phyloP scores from a whole-genome alignment of 805 yeast genomes.

The Lipomyces orientalis region DNA sequence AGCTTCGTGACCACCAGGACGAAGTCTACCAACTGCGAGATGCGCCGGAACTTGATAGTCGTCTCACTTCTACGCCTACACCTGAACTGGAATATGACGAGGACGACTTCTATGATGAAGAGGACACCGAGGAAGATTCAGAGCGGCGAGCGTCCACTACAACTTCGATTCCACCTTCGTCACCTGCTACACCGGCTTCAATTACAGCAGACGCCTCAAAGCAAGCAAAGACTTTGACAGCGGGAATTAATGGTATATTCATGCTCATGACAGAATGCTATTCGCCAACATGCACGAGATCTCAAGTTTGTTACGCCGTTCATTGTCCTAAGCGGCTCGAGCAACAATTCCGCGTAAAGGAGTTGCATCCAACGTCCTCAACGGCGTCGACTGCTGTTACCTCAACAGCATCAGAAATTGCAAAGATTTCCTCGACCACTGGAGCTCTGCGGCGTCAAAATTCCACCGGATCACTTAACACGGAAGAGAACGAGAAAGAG shows the following conservation, averaged over 20 bases:
- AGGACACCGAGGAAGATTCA: slow-evolving; percentile 18
- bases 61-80: slow-evolving; percentile 30
- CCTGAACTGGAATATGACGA: slow-evolving; percentile 31
- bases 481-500: slow-evolving; percentile 70
- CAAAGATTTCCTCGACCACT: slow-evolving; percentile 59
- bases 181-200: slow-evolving; percentile 9
- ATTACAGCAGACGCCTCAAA: slow-evolving; percentile 13
- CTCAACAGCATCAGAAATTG: slow-evolving; percentile 9
- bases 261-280: slow-evolving; percentile 92
- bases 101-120: slow-evolving; percentile 18
- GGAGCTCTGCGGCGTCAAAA: slow-evolving; percentile 30
- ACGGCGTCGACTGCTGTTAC: slow-evolving; percentile 14
- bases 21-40: slow-evolving; percentile 81
- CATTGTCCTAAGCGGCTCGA: slow-evolving; percentile 96
- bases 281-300: slow-evolving; percentile 94
- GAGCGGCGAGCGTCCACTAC: slow-evolving; percentile 13
- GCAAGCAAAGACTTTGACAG: slow-evolving; percentile 38
- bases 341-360: slow-evolving; percentile 88
- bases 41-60: slow-evolving; percentile 24
- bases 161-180: slow-evolving; percentile 5
- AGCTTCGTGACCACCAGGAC: slow-evolving; percentile 82
- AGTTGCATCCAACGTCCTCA: slow-evolving; percentile 20
- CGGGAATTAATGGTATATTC: slow-evolving; percentile 77
- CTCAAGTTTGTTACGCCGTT: slow-evolving; percentile 86
- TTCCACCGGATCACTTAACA: slow-evolving; percentile 25